A percentile compares a stretch with the other conserved stretches of the same genome.
These are phyloP conservation scores for Lactarius akahatsu DNA, from an alignment of 768 basidiomycete species.

Conservation along the genomic window DNA sequence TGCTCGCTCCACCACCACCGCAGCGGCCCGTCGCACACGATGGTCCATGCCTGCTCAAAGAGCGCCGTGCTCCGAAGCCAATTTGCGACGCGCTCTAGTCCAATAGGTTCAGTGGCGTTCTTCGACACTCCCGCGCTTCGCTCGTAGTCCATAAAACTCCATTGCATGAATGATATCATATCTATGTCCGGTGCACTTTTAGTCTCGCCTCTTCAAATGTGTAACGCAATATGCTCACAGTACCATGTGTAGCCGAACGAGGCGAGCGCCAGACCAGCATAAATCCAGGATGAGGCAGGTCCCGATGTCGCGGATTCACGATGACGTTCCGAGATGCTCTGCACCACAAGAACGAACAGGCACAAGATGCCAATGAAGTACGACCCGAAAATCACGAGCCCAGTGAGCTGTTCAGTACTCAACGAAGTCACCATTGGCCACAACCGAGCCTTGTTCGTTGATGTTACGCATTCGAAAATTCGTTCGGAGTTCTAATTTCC, in stretches of 20 bases:
- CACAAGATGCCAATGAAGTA: conserved; percentile 39
- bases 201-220: too few species aligned
- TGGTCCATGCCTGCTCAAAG: conserved; percentile 58
- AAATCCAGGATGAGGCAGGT: conserved; percentile 28
- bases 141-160: conserved; percentile 55
- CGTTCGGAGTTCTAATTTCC: too few species aligned
- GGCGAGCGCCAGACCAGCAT: conserved; percentile 38
- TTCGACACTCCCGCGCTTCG: conserved; percentile 3
- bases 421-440: background rate
- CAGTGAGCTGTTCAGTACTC: conserved; percentile 22
- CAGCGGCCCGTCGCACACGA: conserved; percentile 39
- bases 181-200: conserved; percentile 33
- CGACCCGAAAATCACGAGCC: conserved; percentile 35
- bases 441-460: too few species aligned
- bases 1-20: conserved; percentile 76
- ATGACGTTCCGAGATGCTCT: conserved; percentile 15
- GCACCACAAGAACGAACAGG: conserved; percentile 35
- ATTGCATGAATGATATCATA: conserved; percentile 53
- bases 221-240: conserved; percentile 39
- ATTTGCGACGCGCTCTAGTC: conserved; percentile 40
- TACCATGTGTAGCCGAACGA: conserved; percentile 51
- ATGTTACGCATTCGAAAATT: too few species aligned
- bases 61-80: conserved; percentile 58
- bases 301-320: background rate
- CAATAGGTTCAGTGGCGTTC: conserved; percentile 15